Evolutionary conservation across 495 filamentous ascomycete species (phyloP).

Genomic region (Podospora pseudoanserina): DNA sequence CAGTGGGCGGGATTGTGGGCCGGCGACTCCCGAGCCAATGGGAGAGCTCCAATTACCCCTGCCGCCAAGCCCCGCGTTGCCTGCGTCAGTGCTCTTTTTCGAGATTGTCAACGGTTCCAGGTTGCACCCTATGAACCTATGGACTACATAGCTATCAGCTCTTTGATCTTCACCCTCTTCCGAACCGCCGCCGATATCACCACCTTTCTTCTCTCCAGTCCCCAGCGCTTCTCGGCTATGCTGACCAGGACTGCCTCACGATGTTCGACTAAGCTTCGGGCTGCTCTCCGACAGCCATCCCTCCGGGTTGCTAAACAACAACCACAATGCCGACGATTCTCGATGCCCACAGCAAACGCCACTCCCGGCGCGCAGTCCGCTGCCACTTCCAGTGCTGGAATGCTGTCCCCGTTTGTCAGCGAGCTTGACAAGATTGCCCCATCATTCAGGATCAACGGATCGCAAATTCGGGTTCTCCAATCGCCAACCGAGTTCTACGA

Average conservation of each 20-base stretch:
- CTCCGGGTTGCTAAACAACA: slow-evolving; percentile 29
- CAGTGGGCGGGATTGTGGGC: slow-evolving; percentile 14
- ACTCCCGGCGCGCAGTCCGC: slow-evolving; percentile 22
- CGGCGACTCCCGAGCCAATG: slow-evolving; percentile 25
- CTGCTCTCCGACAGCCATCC: slow-evolving; percentile 22
- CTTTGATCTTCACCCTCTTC: background rate
- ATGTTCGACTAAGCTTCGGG: slow-evolving; percentile 33
- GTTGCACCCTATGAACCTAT: background rate
- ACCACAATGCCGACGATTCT: slow-evolving; percentile 41
- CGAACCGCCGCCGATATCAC: slow-evolving; percentile 15
- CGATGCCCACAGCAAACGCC: slow-evolving; percentile 38
- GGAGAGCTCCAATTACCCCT: background rate
- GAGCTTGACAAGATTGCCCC: slow-evolving; percentile 89
- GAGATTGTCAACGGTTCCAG: background rate
- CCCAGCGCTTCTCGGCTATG: slow-evolving; percentile 27
- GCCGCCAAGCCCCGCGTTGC: slow-evolving; percentile 11
- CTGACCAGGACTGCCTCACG: slow-evolving; percentile 32
- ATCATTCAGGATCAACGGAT: slow-evolving; percentile 77
- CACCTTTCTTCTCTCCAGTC: slow-evolving; percentile 9
- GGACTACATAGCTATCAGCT: background rate
- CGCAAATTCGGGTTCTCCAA: slow-evolving; percentile 74
- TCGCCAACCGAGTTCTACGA: slow-evolving; percentile 83
- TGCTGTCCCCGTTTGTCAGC: slow-evolving; percentile 64
- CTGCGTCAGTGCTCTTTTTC: slow-evolving; percentile 5
- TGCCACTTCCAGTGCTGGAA: slow-evolving; percentile 32